phyloP scores from a whole-genome alignment of 73 alveolate genomes.

The Paramecium caudatum region DNA sequence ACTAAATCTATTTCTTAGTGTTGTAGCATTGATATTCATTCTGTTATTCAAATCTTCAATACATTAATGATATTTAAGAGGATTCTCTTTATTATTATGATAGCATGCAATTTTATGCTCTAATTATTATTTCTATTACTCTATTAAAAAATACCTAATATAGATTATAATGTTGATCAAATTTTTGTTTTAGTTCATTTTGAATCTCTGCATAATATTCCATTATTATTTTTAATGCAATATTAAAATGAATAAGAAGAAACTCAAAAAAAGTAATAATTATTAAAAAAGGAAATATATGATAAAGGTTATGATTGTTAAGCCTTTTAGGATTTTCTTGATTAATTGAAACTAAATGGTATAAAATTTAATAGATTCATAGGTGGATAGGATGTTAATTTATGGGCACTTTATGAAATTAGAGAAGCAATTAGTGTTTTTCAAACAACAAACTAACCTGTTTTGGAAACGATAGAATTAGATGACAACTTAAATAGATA shows the following conservation, averaged over 20 bases:
- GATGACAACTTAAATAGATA: not conserved
- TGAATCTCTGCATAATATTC: constrained; percentile 4
- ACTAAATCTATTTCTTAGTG: not conserved
- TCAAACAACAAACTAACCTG: not conserved
- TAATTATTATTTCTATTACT: not conserved
- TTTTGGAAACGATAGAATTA: not conserved
- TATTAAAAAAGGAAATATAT: constrained; percentile 45
- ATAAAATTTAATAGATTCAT: not conserved
- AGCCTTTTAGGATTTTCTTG: constrained; percentile 24
- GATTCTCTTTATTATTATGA: not conserved
- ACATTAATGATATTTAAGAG: constrained; percentile 30
- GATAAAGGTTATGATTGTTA: constrained; percentile 60
- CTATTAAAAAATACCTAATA: not conserved
- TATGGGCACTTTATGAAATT: constrained; percentile 44
- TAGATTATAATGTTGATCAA: constrained; percentile 19
- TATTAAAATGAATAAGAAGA: not conserved
- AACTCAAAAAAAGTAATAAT: not conserved
- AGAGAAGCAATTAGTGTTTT: constrained; percentile 1
- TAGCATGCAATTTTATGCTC: constrained; percentile 4
- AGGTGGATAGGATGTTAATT: constrained; percentile 57
- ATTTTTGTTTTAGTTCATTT: not conserved
- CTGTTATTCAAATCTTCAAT: constrained; percentile 16
- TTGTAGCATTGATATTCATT: constrained; percentile 33
- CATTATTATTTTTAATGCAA: not conserved
- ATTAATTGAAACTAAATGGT: constrained; percentile 2